Base-by-base conservation (phyloP, 768 basidiomycete species). In the Boletus tylopilopsis region DNA sequence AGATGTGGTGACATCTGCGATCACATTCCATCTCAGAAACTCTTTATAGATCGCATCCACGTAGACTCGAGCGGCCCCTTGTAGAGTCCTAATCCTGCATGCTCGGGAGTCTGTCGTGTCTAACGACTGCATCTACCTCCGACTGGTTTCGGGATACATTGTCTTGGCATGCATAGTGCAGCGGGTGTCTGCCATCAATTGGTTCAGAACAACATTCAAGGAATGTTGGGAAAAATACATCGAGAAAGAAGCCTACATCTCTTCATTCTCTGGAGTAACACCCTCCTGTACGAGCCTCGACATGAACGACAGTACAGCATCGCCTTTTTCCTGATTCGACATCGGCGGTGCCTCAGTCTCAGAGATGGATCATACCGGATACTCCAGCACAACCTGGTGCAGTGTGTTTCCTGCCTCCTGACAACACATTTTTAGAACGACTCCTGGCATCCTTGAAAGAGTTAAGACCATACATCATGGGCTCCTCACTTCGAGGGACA, bases 391-490 rank as follows among this genome's bases (percentile, higher is more conserved):
- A 23, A 49, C 51, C 18, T 40, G 13, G 12, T 55, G 40, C 1
- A 52, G 57, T 10, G 15, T 44, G 11, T 50, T 27, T 11, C 38
- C 50, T 2, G 45, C 34, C 11, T 61, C 50, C n/a, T n/a, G n/a
- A n/a, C n/a, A n/a, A n/a, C n/a, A n/a, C n/a, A n/a, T n/a, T n/a
- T n/a, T n/a, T n/a, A n/a, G n/a, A n/a, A n/a, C n/a, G n/a, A n/a
- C n/a, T n/a, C n/a, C n/a, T n/a, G n/a, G n/a, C n/a, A n/a, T n/a
- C n/a, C 52, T 75, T 65, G 50, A 71, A 49, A 54, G 71, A 72
- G 63, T 74, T 79, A 34, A 83, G 29, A 16, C 21, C 29, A 33
- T 3, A 25, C 18, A 60, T 6, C 70, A 68, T 45, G 74, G 71
- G 25, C 74, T 71, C 38, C 79, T 63, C 27, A 77, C 52, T 27